A percentile compares a stretch with the other conserved stretches of the same genome.
These are phyloP conservation scores for Starmerella bacillaris DNA, from an alignment of 805 yeast genomes.

Conservation along the genomic window DNA sequence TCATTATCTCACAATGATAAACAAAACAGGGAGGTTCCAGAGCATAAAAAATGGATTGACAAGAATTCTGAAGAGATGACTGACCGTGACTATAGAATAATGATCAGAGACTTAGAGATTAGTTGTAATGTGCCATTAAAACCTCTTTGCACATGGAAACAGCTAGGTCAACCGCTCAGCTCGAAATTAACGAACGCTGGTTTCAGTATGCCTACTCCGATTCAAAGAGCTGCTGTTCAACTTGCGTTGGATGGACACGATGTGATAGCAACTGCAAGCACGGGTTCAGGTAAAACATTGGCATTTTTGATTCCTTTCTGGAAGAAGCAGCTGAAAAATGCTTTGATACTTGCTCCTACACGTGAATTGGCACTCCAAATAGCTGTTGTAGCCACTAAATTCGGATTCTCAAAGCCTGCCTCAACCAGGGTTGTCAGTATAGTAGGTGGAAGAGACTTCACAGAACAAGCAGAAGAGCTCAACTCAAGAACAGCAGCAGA, in stretches of 20 bases:
- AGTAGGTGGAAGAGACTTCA: conserved; percentile 82
- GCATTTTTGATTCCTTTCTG: conserved; percentile 59
- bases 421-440: conserved; percentile 37
- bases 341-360: conserved; percentile 72
- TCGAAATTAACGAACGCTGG: conserved; percentile 28
- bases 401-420: conserved; percentile 31
- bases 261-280: conserved; percentile 78
- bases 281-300: conserved; percentile 91
- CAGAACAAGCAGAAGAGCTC: conserved; percentile 42
- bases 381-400: conserved; percentile 41
- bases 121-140: conserved; percentile 32
- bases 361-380: conserved; percentile 87
- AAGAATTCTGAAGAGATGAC: conserved; percentile 52
- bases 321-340: conserved; percentile 34
- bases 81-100: conserved; percentile 73
- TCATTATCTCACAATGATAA: no score
- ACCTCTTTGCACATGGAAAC: conserved; percentile 56
- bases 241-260: conserved; percentile 42
- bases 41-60: conserved; percentile 38
- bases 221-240: conserved; percentile 80
- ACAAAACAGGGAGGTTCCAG: no score
- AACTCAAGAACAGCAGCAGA: conserved; percentile 28
- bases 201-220: conserved; percentile 64
- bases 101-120: conserved; percentile 62
- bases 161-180: conserved; percentile 2